Evolutionary conservation across 192 early-diverging fungal species (phyloP).

Genomic region (Backusella australiensis): DNA sequence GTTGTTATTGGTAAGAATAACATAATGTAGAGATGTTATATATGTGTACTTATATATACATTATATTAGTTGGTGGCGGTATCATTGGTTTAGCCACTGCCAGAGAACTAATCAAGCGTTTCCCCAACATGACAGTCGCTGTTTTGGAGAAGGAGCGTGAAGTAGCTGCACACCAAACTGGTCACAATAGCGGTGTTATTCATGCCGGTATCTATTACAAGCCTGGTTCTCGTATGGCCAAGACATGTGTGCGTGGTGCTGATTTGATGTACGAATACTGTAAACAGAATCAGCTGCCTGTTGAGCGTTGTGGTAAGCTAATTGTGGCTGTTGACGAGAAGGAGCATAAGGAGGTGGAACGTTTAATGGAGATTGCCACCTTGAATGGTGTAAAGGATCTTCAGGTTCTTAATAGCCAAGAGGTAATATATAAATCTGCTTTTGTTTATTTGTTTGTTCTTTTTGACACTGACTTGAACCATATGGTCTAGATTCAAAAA

Average conservation of each 20-base stretch:
- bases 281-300: conserved; percentile 38
- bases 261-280: conserved; percentile 49
- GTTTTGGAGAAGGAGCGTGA: conserved; percentile 36
- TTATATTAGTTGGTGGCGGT: conserved; percentile 32
- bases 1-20: conserved; percentile 9
- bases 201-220: conserved; percentile 36
- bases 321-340: conserved; percentile 42
- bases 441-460: background rate
- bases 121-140: conserved; percentile 30
- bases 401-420: conserved; percentile 26
- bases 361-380: conserved; percentile 26
- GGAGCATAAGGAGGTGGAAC: conserved; percentile 35
- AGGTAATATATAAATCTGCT: conserved; percentile 7
- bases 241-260: conserved; percentile 48
- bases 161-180: conserved; percentile 36
- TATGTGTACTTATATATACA: background rate
- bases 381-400: conserved; percentile 35
- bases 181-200: conserved; percentile 36
- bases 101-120: conserved; percentile 32
- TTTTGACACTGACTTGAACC: background rate
- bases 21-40: background rate
- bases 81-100: conserved; percentile 38
- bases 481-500: conserved; percentile 18
- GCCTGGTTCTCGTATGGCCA: conserved; percentile 34
- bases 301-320: conserved; percentile 46